These are phyloP conservation scores for Elaeis oleifera DNA, from an alignment of 202 grass and related monocot species.

Conservation along the genomic window DNA sequence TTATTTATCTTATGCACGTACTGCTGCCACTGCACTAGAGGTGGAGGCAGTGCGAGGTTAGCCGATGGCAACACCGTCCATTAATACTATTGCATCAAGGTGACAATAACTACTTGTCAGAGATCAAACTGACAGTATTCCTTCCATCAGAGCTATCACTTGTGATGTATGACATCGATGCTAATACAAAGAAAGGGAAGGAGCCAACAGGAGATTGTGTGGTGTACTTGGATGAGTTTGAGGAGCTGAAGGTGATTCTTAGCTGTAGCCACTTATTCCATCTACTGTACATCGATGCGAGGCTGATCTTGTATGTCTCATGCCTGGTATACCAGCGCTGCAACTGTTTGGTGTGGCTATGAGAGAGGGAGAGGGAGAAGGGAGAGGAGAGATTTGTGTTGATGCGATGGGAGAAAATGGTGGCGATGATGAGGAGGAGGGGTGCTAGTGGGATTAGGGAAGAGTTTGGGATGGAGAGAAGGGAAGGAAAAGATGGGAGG, in stretches of 20 bases:
- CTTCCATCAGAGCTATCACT: slow-evolving; percentile 18
- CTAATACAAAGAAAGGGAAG: background rate
- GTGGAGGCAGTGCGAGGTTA: slow-evolving; percentile 21
- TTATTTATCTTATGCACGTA: slow-evolving; percentile 68
- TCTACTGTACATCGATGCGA: slow-evolving; percentile 51
- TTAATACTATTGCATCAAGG: slow-evolving; percentile 21
- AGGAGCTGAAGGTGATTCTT: slow-evolving; percentile 51
- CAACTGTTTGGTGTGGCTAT: no score
- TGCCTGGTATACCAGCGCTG: slow-evolving; percentile 50
- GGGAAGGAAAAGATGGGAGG: no score
- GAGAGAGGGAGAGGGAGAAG: no score
- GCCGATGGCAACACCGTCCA: slow-evolving; percentile 11
- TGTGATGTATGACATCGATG: slow-evolving; percentile 19
- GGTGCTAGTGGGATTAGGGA: no score
- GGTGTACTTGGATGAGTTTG: slow-evolving; percentile 47
- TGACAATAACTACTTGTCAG: background rate
- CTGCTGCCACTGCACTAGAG: slow-evolving; percentile 31
- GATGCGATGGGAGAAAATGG: no score
- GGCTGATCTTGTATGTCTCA: slow-evolving; percentile 47
- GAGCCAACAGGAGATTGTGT: slow-evolving; percentile 35
- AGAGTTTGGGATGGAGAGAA: no score
- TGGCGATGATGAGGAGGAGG: no score
- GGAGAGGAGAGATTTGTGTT: no score
- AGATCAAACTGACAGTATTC: slow-evolving; percentile 1
- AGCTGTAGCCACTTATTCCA: slow-evolving; percentile 59